Base-by-base conservation (phyloP, 2,329 filamentous ascomycete species). In the Fusarium drepaniforme region DNA sequence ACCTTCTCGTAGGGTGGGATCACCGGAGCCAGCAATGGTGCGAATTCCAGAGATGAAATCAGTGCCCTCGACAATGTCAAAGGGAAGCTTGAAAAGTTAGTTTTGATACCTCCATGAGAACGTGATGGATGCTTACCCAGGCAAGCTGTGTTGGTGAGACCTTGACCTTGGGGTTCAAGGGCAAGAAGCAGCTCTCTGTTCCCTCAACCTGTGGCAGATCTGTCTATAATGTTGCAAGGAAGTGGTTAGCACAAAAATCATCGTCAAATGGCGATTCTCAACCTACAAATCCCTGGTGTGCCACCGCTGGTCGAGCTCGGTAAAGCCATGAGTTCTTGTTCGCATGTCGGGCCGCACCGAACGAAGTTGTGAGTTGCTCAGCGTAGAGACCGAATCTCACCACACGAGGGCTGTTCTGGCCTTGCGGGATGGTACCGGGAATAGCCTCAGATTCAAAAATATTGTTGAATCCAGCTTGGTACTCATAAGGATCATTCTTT, bases 381-480 rank as follows among this genome's bases (percentile, higher is more conserved):
- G 85, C 81, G 15, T 86, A 84, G 0, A 85, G 73, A 0, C 81
- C 82, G 12, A 82, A 82, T 4, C 80, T 78, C 16, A 83, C 82
- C 61, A 84, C 83, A 58, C 85, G 80, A 1, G 86, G 86, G 13
- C 73, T 82, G 63, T 87, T 87, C 66, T 87, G 85, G 1, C 85
- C 86, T n/a, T 80, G 78, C 0, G 86, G 86, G 4, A 87, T 84
- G 1, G 84, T 86, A 0, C 85, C 85, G 8, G 85, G 85, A 12
- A 87, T 81, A 1, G 85, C 85, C 65, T 87, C 86, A 6, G 85
- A 86, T 71, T 78, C 76, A 53, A 78, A 77, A n/a, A 68, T 79
- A 73, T 90, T 90, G 49, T 86, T 85, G 77, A 90, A 90, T 5
- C 89, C 89, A 8, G 85, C 79, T 83, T 89, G 88, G 71, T 91